Evolutionary conservation across 768 basidiomycete species (phyloP).

Genomic region (Bullera alba): DNA sequence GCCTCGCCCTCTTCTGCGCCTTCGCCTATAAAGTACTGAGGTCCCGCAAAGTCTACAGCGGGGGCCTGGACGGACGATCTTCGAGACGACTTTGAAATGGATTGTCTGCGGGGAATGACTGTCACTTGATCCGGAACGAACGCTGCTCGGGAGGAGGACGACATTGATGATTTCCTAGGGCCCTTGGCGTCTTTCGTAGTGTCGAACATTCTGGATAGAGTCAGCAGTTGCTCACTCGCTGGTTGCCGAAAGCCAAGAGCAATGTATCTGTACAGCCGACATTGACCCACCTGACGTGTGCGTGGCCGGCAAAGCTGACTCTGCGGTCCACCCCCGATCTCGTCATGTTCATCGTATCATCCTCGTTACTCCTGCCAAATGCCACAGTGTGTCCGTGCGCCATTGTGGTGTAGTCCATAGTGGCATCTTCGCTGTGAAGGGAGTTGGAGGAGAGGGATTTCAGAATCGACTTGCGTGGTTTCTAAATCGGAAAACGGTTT

Average conservation of each 20-base stretch:
- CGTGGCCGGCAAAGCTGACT: constrained; percentile 42
- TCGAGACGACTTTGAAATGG: no score
- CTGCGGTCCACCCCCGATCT: constrained; percentile 20
- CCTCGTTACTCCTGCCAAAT: constrained; percentile 8
- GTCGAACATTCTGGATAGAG: constrained; percentile 28
- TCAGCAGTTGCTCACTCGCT: not conserved
- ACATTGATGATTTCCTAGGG: no score
- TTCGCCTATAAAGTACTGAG: constrained; percentile 9
- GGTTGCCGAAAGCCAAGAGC: no score
- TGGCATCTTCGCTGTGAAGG: not conserved
- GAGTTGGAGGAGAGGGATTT: constrained; percentile 13
- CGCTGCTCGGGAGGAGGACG: no score
- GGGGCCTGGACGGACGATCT: constrained; percentile 25
- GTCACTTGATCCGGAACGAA: constrained; percentile 5
- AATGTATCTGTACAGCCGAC: not conserved
- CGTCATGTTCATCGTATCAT: constrained; percentile 7
- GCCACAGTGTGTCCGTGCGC: constrained; percentile 26
- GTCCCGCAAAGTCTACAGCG: constrained; percentile 6
- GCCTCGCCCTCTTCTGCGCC: constrained; percentile 21
- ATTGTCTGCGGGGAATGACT: no score
- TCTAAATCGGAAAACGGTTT: no score
- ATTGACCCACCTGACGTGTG: constrained; percentile 30
- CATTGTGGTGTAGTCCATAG: constrained; percentile 10
- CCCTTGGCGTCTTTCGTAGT: constrained; percentile 2
- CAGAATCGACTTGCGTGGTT: constrained; percentile 42